Conservation (phyloP, 192 early-diverging fungal genomes). For the Helicostylum pulchrum region DNA sequence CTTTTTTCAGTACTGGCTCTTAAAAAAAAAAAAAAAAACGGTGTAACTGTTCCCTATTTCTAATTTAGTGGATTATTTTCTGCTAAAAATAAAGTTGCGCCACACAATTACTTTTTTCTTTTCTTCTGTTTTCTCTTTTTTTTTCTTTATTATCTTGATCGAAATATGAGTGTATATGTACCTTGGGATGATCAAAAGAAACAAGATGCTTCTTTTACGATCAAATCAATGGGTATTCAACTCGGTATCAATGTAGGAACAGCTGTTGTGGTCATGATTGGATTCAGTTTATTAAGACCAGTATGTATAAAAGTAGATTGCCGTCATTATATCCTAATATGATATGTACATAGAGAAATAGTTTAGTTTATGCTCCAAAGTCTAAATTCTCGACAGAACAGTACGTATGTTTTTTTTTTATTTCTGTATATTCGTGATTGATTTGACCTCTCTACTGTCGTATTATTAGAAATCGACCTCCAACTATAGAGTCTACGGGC, state of each 20-base stretch:
- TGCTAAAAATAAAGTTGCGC: background rate
- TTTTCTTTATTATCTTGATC: background rate
- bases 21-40: no score
- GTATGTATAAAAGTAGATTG: slow-evolving; percentile 46
- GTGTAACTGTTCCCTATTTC: no score
- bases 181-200: slow-evolving; percentile 27
- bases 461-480: slow-evolving; percentile 48
- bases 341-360: slow-evolving; percentile 7
- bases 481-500: slow-evolving; percentile 53
- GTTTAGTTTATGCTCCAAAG: slow-evolving; percentile 49
- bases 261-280: slow-evolving; percentile 49
- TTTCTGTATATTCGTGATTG: background rate
- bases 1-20: no score
- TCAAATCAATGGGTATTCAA: slow-evolving; percentile 60
- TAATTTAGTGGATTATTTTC: no score
- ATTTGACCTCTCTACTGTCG: background rate
- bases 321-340: slow-evolving; percentile 34
- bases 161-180: slow-evolving; percentile 17
- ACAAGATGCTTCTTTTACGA: slow-evolving; percentile 29
- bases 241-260: slow-evolving; percentile 58
- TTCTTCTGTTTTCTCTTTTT: background rate
- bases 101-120: slow-evolving; percentile 7
- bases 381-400: slow-evolving; percentile 30
- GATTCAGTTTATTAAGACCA: slow-evolving; percentile 57
- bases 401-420: slow-evolving; percentile 29